A percentile compares a stretch with the other conserved stretches of the same genome.
Conservation (phyloP, 257 asterid genomes). For the Nicotiana noctiflora region DNA sequence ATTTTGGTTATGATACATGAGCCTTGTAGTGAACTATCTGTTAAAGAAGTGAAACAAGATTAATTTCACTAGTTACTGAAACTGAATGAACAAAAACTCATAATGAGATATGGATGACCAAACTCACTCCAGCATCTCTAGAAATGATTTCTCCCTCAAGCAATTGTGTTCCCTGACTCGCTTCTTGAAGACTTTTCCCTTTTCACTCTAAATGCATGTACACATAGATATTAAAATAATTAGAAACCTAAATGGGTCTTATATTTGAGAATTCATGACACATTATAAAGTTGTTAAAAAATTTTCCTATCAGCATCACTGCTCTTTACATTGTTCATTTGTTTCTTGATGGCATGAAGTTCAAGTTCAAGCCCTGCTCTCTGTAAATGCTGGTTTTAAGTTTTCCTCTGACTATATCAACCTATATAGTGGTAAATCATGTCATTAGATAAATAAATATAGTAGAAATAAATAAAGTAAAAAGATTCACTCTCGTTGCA, state of each 20-base stretch:
- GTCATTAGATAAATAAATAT: constrained; percentile 13
- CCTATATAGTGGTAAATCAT: constrained; percentile 30
- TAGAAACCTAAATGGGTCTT: constrained; percentile 1
- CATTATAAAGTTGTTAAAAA: constrained; percentile 11
- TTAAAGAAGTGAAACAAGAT: too few relatives aligned
- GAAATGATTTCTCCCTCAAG: constrained; percentile 74
- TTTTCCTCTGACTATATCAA: constrained; percentile 68
- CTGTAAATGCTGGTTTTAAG: constrained; percentile 71
- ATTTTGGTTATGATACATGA: too few relatives aligned
- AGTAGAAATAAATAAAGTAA: neutral
- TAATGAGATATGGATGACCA: too few relatives aligned
- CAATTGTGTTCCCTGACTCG: constrained; percentile 43
- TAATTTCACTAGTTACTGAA: too few relatives aligned
- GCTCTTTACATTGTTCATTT: constrained; percentile 49
- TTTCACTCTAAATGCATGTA: constrained; percentile 54
- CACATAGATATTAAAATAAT: constrained; percentile 3
- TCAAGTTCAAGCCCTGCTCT: constrained; percentile 92
- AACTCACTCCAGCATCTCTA: constrained; percentile 78
- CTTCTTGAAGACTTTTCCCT: constrained; percentile 52
- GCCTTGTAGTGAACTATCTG: too few relatives aligned
- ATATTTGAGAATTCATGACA: neutral
- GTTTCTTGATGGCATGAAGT: constrained; percentile 63
- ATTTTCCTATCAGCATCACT: constrained; percentile 60
- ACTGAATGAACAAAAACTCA: too few relatives aligned
- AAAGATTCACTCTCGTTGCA: neutral